phyloP scores from a whole-genome alignment of 768 basidiomycete species.

The Pleurotus cornucopiae region DNA sequence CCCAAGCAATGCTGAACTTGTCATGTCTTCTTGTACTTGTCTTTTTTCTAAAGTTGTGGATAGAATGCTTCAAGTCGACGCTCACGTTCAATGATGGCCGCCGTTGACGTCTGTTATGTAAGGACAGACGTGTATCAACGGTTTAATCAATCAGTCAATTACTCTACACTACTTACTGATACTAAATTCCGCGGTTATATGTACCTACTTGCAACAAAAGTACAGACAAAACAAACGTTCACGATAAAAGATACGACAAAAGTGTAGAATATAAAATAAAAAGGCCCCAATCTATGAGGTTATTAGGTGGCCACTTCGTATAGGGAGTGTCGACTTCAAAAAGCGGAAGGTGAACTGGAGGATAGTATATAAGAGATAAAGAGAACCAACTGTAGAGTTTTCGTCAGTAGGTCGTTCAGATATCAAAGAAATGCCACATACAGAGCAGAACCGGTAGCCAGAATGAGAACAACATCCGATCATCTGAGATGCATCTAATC shows the following conservation, averaged over 20 bases:
- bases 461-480: conserved; percentile 81
- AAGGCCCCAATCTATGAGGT: conserved; percentile 1
- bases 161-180: background rate
- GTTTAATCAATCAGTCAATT: background rate
- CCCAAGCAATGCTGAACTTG: background rate
- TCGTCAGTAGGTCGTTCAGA: conserved; percentile 4
- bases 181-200: background rate
- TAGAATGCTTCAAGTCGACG: background rate
- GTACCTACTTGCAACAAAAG: background rate
- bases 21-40: background rate
- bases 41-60: background rate
- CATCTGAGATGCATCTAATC: conserved; percentile 42
- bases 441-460: conserved; percentile 83
- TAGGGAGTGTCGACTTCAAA: conserved; percentile 42
- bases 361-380: conserved; percentile 58
- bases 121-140: background rate
- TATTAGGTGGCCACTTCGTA: conserved; percentile 12
- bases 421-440: conserved; percentile 34
- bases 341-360: conserved; percentile 47
- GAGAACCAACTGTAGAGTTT: conserved; percentile 44
- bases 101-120: background rate
- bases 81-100: background rate
- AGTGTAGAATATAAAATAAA: background rate
- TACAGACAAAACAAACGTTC: background rate
- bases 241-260: background rate